A percentile compares a stretch with the other conserved stretches of the same genome.
Evolutionary conservation across 139 green algal genomes (phyloP).

Genomic region (Klebsormidium nitens): DNA sequence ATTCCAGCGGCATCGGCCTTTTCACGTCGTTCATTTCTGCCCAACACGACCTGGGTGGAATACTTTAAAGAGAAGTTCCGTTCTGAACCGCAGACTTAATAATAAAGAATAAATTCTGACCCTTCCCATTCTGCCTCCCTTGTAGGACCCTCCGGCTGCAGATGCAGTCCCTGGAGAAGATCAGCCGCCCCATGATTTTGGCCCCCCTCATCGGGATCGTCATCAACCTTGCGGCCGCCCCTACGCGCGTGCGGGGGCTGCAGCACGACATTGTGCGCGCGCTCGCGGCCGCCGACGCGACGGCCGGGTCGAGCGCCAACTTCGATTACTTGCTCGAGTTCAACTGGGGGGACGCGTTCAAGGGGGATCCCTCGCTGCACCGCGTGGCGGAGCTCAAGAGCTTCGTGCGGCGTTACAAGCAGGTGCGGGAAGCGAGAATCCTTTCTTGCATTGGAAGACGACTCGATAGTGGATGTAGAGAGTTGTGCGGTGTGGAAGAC

Average conservation of each 20-base stretch:
- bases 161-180: conserved; percentile 5
- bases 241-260: neutral
- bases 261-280: neutral
- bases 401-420: neutral
- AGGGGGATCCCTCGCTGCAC: no score
- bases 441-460: neutral
- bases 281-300: neutral
- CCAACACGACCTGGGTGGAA: no score
- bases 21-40: no score
- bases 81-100: neutral
- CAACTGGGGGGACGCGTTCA: conserved; percentile 17
- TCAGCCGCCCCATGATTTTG: conserved; percentile 41
- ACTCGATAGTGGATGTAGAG: neutral
- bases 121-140: neutral
- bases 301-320: neutral
- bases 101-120: neutral
- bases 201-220: conserved; percentile 54
- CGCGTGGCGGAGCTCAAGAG: no score
- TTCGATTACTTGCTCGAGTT: conserved; percentile 20
- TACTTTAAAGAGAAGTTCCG: neutral
- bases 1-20: no score
- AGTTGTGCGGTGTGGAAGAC: neutral
- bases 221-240: conserved; percentile 36
- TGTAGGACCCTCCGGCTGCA: neutral
- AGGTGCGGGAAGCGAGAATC: neutral